Base-by-base conservation (phyloP, 805 yeast species). In the Candida maltosa region DNA sequence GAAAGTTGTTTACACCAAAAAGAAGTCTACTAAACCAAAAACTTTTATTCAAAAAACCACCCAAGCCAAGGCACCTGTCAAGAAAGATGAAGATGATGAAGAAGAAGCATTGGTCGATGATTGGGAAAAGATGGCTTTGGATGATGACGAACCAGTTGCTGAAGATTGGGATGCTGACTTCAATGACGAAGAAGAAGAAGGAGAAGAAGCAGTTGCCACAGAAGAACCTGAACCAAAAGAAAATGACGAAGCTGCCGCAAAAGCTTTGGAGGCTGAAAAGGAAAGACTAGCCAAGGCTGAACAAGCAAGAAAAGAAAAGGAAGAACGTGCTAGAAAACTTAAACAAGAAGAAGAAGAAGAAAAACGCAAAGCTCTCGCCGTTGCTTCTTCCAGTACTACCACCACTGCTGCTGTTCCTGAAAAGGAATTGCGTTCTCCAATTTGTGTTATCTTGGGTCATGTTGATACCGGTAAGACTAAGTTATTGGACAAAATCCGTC, bases 381-480 rank as follows among this genome's bases (percentile, higher is more conserved):
- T 22, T 22, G 19, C 12, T 12, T 21, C 15, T 10, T 19, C 29
- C 6, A 10, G 20, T 23, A 11, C 16, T 12, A 30, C 29, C 26
- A 63, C 51, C 25, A 58, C 60, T 26, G 53, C 53, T 7, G 37
- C 50, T n/a, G 42, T 52, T 16, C 40, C 51, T 9, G 69, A 69
- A 26, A 64, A 63, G 41, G 78, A 93, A 53, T 68, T 93, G 56
- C 95, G 99, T 68, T 93, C 99, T 45, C 99, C 99, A 46, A 93
- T 93, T 60, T 93, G 98, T 66, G 88, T 96, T 83, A 93, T 93
- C 55, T 76, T 93, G 63, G 99, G 99, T 60, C 99, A 93, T 73
- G 99, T 93, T 65, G 99, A 93, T 75, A 93, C 98, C 39, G 99
- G 99, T 81, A 93, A 93, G 68, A 93, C 99, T 48, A 93, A 93